phyloP scores from a whole-genome alignment of 306 rosid genomes.

The Vigna radiata region DNA sequence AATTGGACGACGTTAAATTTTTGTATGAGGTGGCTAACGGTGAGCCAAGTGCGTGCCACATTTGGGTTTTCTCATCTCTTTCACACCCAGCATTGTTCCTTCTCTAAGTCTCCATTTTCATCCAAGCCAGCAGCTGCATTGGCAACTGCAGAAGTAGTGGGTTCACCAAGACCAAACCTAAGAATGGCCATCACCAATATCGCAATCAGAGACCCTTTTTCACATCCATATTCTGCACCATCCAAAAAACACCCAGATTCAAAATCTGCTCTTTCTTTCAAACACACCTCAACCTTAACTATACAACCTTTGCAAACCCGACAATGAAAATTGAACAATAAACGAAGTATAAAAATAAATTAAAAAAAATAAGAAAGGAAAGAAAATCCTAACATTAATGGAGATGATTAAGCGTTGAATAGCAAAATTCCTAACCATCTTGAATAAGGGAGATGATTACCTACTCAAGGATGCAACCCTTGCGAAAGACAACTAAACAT shows the following conservation, averaged over 20 bases:
- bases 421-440: not conserved
- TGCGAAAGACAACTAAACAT: conserved; percentile 72
- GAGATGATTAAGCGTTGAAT: not conserved
- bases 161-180: conserved; percentile 72
- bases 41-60: too few species aligned
- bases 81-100: too few species aligned
- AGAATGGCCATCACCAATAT: conserved; percentile 49
- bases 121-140: conserved; percentile 75
- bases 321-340: conserved; percentile 16
- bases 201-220: not conserved
- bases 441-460: conserved; percentile 41
- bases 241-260: conserved; percentile 27
- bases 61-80: too few species aligned
- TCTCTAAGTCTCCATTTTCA: too few species aligned
- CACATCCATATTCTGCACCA: not conserved
- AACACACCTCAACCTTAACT: conserved; percentile 40
- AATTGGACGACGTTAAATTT: too few species aligned
- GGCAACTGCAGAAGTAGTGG: conserved; percentile 69
- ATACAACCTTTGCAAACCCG: conserved; percentile 37
- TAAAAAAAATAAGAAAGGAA: not conserved
- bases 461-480: conserved; percentile 83
- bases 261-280: conserved; percentile 38
- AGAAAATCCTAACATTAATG: too few species aligned
- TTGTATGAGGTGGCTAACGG: too few species aligned
- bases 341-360: not conserved